Evolutionary conservation across 345 rosid genomes (phyloP).

Genomic region (Citropsis articulata): DNA sequence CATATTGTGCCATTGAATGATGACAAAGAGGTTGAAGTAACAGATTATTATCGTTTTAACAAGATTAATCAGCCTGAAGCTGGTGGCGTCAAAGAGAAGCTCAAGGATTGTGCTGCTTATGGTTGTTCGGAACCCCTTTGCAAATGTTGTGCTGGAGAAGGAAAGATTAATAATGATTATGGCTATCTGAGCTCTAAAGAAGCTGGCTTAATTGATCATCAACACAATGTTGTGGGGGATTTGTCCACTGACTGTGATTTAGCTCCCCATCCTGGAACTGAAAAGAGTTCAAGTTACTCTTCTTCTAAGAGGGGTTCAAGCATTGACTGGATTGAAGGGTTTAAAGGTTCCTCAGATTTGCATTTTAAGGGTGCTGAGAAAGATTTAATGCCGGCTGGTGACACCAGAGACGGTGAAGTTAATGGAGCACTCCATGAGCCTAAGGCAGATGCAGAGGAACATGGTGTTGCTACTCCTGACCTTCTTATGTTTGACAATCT

Average conservation of each 20-base stretch:
- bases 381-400: constrained; percentile 16
- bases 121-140: constrained; percentile 20
- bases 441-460: constrained; percentile 33
- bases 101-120: constrained; percentile 10
- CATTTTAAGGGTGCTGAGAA: constrained; percentile 14
- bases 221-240: constrained; percentile 16
- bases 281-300: constrained; percentile 16
- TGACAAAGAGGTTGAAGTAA: constrained; percentile 18
- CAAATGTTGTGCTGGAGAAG: constrained; percentile 20
- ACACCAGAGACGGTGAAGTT: constrained; percentile 24
- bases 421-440: constrained; percentile 33
- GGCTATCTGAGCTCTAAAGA: constrained; percentile 21
- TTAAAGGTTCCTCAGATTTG: constrained; percentile 16
- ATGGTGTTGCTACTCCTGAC: constrained; percentile 40
- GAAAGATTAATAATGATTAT: constrained; percentile 16
- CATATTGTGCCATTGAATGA: constrained; percentile 18
- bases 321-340: constrained; percentile 26
- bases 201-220: constrained; percentile 21
- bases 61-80: constrained; percentile 14
- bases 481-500: constrained; percentile 31
- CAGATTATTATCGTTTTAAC: constrained; percentile 31
- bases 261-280: constrained; percentile 8
- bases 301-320: constrained; percentile 1
- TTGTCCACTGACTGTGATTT: constrained; percentile 9
- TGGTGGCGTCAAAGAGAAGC: constrained; percentile 10